Base-by-base conservation (phyloP, 495 filamentous ascomycete species). In the Penicillium pulvis region DNA sequence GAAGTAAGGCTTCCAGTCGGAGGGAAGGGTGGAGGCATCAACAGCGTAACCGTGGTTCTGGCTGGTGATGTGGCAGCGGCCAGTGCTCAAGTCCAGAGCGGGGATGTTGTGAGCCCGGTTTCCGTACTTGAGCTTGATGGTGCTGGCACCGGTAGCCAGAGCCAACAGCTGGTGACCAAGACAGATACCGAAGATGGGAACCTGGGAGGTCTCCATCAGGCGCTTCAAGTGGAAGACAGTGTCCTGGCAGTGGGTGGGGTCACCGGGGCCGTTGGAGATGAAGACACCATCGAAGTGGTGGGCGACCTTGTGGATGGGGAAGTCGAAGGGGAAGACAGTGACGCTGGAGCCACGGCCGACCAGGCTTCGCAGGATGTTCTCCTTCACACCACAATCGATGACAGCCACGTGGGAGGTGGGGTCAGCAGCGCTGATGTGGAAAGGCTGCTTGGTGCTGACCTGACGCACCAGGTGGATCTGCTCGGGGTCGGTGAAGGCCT, bases 11-110 rank as follows among this genome's bases (percentile, higher is more conserved):
- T 93, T 94, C 86, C 90, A 99, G 51, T 98, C 90, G 31, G 73
- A 77, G 24, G 89, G 83, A 20, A 99, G 81, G 10, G 91, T 97
- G 53, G 79, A 80, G 10, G 91, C 85, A 68, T 98, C 94, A 46
- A 99, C 92, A 17, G 94, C 94, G 67, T 99, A 99, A 46, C 94
- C 94, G 75, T 99, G 94, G 78, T 99, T 98, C 81, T 98, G 94
- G 67, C 84, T 89, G 46, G 94, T 98, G 77, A 98, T 98, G 79
- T 98, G 94, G 86, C 93, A 98, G 72, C 91, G 89, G 24, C 95
- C 95, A 30, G 93, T 97, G 53, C 90, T 95, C 70, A 95, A 80
- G 67, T 98, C 95, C 44, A 98, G 80, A 52, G 92, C 91, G 16
- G 94, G 94, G 63, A 99, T 98, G 78, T 99, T 99, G 81, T 99